Conservation (phyloP, 352 stramenopile genomes). For the Pseudoperonospora humuli region DNA sequence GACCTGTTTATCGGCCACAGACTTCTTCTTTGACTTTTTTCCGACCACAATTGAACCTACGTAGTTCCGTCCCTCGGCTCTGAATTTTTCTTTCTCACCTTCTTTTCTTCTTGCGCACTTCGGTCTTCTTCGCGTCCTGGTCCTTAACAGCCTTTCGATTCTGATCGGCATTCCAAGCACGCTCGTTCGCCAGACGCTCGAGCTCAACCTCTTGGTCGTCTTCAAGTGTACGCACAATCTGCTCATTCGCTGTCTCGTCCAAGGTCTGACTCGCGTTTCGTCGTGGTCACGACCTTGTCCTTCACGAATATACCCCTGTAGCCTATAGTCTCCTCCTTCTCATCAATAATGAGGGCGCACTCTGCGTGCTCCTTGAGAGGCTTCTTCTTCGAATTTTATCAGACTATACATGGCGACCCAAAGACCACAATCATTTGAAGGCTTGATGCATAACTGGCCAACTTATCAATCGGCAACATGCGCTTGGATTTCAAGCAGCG, state of each 20-base stretch:
- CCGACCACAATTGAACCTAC: not conserved
- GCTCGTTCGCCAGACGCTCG: no score
- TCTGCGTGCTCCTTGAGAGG: not conserved
- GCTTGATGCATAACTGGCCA: not conserved
- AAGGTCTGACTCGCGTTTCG: constrained; percentile 3
- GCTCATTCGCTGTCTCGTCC: not conserved
- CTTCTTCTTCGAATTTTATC: not conserved
- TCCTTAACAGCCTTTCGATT: no score
- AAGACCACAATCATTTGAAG: not conserved
- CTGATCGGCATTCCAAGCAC: no score
- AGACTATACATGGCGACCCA: not conserved
- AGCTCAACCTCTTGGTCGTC: constrained; percentile 2
- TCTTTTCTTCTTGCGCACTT: no score
- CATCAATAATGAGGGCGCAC: not conserved
- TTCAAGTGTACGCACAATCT: not conserved
- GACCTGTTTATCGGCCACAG: not conserved
- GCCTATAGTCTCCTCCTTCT: not conserved
- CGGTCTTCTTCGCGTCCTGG: no score
- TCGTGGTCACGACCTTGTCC: not conserved
- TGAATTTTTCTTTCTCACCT: no score
- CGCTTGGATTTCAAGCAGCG: not conserved
- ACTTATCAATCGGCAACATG: not conserved
- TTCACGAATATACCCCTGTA: not conserved
- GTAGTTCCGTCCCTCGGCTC: not conserved
- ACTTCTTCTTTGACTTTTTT: not conserved